Conservation (phyloP, 1,139 yeast genomes). For the Pichia norvegensis region DNA sequence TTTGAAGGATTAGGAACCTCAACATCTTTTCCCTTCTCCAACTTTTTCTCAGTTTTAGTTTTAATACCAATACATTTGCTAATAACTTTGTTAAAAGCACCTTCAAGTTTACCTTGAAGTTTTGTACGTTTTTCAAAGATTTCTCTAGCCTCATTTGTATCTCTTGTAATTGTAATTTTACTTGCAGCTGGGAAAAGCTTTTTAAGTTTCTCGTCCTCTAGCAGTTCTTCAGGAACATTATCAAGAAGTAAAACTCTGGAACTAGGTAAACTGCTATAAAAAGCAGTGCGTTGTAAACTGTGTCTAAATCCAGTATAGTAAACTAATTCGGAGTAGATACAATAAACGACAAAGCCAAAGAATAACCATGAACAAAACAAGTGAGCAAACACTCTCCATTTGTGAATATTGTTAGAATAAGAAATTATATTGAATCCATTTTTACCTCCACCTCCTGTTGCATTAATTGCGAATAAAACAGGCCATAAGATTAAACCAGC, state of each 20-base stretch:
- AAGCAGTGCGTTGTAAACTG: conserved; percentile 74
- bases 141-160: conserved; percentile 49
- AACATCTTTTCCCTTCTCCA: conserved; percentile 9
- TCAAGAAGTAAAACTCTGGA: conserved; percentile 78
- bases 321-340: conserved; percentile 73
- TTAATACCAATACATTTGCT: conserved; percentile 54
- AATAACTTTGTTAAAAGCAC: conserved; percentile 55
- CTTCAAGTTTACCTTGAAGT: conserved; percentile 59
- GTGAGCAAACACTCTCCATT: conserved; percentile 74
- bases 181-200: conserved; percentile 62
- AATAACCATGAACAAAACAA: conserved; percentile 74
- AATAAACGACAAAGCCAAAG: conserved; percentile 61
- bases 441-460: conserved; percentile 47
- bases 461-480: conserved; percentile 58
- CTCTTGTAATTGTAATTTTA: conserved; percentile 69
- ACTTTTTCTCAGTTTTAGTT: conserved; percentile 52
- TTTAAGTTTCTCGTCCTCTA: conserved; percentile 57
- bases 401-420: conserved; percentile 57
- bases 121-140: conserved; percentile 55
- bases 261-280: conserved; percentile 62
- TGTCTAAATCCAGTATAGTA: conserved; percentile 75
- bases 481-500: conserved; percentile 45
- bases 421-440: conserved; percentile 72
- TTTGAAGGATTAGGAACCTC: conserved; percentile 38
- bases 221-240: conserved; percentile 59